Base-by-base conservation (phyloP, 192 early-diverging fungal species). In the Umbelopsis sp. region DNA sequence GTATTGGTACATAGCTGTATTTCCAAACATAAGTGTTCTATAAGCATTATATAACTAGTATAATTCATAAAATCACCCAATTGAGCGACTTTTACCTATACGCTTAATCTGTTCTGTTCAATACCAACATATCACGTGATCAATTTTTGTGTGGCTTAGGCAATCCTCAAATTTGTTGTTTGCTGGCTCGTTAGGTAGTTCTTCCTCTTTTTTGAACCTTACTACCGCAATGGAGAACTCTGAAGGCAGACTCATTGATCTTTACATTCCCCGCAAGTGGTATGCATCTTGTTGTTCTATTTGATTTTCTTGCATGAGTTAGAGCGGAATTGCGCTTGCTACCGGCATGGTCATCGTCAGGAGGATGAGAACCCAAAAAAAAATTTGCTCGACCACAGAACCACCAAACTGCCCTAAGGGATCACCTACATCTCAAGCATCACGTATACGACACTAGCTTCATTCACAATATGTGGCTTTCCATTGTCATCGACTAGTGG, bases 261-360 rank as follows among this genome's bases (percentile, higher is more conserved):
- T 95, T 75, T 97, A 96, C 92, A 89, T 94, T 71, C 95, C 95
- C 73, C 86, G 95, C 82, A 97, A 97, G 88, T 97, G 95, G 91
- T 93, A 83, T 77, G 80, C 74, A 77, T 51, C 22, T 24, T 12
- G 4, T 62, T 11, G 38, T 62, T 34, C 26, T 62, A 17, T 34
- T 5, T 62, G 24, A 36, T 62, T 29, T 59, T 62, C 38, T 41
- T 22, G 56, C 31, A 21, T 45, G 21, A 51, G 22, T 45, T 36
- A 24, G 8, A 45, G 11, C 41, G 14, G 34, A 44, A n/a, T 70
- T 45, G 11, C 11, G 10, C 8, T 29, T 0, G 22, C 45, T n/a
- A 26, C 17, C 26, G 2, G 10, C 16, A 2, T 32, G 29, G 16
- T 14, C 25, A 34, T 34, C 16, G 26, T 26, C 52, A 53, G 26